Conservation (phyloP, 106 monocot species). For the Phalaenopsis equestris region DNA sequence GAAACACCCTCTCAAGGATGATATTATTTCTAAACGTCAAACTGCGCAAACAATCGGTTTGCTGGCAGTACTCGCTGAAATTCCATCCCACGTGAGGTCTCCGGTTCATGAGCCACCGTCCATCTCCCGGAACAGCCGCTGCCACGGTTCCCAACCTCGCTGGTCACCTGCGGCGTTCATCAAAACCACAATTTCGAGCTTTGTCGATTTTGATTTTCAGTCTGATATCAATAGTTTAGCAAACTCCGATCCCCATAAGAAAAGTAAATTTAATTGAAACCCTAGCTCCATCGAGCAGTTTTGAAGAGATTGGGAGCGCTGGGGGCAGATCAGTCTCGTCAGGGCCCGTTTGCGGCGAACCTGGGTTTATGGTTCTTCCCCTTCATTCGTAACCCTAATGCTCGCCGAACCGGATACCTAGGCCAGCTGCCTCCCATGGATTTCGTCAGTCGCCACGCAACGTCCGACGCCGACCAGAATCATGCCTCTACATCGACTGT, state of each 20-base stretch:
- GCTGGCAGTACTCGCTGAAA: too few species aligned
- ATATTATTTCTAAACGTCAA: too few species aligned
- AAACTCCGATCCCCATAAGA: background rate
- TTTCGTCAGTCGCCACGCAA: slow-evolving; percentile 77
- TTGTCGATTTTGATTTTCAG: background rate
- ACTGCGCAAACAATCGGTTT: too few species aligned
- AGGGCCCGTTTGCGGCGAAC: slow-evolving; percentile 40
- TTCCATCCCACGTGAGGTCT: too few species aligned
- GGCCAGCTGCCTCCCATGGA: slow-evolving; percentile 73
- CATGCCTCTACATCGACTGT: slow-evolving; percentile 14
- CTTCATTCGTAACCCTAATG: slow-evolving; percentile 46
- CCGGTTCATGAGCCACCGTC: background rate
- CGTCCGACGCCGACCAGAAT: slow-evolving; percentile 2
- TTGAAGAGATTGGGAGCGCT: slow-evolving; percentile 51
- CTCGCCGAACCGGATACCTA: slow-evolving; percentile 38
- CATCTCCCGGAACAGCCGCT: background rate
- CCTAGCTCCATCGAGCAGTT: background rate
- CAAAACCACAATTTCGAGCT: background rate
- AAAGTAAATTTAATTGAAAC: background rate
- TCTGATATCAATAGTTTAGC: background rate
- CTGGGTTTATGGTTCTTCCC: slow-evolving; percentile 28
- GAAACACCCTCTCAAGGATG: too few species aligned
- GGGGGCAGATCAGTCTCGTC: slow-evolving; percentile 91
- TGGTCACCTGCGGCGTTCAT: background rate
- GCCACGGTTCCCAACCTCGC: background rate